Percentiles rank a stretch among this genome's conserved stretches.
Evolutionary conservation across 495 filamentous ascomycete species (phyloP).

Genomic region (Amphirosellinia nigrospora): DNA sequence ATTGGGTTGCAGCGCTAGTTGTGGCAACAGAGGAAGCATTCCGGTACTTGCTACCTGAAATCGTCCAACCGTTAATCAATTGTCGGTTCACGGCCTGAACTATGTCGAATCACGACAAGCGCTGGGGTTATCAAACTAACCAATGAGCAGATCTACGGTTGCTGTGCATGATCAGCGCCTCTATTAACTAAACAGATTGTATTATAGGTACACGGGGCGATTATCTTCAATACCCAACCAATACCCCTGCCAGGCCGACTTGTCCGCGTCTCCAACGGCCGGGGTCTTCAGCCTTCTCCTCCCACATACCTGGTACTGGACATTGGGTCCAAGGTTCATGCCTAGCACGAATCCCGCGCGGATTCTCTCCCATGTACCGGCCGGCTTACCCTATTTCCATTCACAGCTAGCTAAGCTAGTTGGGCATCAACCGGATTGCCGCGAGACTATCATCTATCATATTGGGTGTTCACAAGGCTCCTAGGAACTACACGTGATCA

Average conservation of each 20-base stretch:
- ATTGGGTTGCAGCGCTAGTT: slow-evolving; percentile 10
- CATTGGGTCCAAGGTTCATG: slow-evolving; percentile 4
- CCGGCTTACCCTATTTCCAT: slow-evolving; percentile 10
- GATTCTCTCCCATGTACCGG: slow-evolving; percentile 17
- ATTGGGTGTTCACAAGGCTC: background rate
- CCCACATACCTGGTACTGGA: slow-evolving; percentile 14
- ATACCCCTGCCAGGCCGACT: slow-evolving; percentile 18
- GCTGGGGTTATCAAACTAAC: background rate
- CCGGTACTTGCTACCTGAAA: slow-evolving; percentile 1
- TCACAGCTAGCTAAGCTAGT: slow-evolving; percentile 6
- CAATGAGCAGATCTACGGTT: background rate
- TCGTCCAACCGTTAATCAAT: background rate
- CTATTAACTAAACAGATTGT: background rate
- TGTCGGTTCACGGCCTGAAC: slow-evolving; percentile 7
- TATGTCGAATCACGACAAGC: slow-evolving; percentile 17
- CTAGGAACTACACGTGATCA: slow-evolving; percentile 1
- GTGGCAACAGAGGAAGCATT: background rate
- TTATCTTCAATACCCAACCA: background rate
- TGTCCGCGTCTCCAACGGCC: slow-evolving; percentile 15
- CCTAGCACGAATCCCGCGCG: slow-evolving; percentile 1
- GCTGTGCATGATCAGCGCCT: slow-evolving; percentile 7
- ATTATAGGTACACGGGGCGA: background rate
- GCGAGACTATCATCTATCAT: slow-evolving; percentile 1
- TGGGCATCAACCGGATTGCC: slow-evolving; percentile 25
- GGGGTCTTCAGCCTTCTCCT: slow-evolving; percentile 24